Percentiles rank a stretch among this genome's conserved stretches.
phyloP scores from a whole-genome alignment of 352 stramenopile genomes.

The Peronospora belbahrii region DNA sequence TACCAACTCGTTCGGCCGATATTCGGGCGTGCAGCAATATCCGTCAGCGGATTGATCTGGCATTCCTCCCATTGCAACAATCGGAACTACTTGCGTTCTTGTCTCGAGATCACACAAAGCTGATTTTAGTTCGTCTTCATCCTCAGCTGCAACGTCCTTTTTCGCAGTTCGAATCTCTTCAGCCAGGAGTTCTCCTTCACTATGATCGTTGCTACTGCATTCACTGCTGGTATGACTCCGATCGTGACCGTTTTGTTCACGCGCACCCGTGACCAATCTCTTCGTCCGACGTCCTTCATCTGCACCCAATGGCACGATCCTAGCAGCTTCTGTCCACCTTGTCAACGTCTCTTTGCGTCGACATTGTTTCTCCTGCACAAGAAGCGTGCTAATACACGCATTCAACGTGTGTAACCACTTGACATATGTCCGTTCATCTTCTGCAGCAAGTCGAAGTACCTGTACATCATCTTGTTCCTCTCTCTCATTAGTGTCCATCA shows the following conservation, averaged over 20 bases:
- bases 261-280: slow-evolving; percentile 11
- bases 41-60: neutral
- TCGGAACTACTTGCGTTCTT: slow-evolving; percentile 2
- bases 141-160: slow-evolving; percentile 15
- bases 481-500: slow-evolving; percentile 5
- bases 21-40: slow-evolving; percentile 21
- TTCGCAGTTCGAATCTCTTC: slow-evolving; percentile 29
- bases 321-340: slow-evolving; percentile 21
- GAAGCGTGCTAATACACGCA: slow-evolving; percentile 38
- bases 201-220: slow-evolving; percentile 26
- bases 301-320: slow-evolving; percentile 22
- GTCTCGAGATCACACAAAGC: slow-evolving; percentile 4
- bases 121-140: slow-evolving; percentile 15
- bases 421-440: slow-evolving; percentile 25
- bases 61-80: slow-evolving; percentile 8
- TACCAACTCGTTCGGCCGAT: slow-evolving; percentile 14
- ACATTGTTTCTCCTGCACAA: slow-evolving; percentile 31
- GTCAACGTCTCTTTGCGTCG: slow-evolving; percentile 13
- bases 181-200: slow-evolving; percentile 19
- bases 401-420: slow-evolving; percentile 44
- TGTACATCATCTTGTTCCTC: slow-evolving; percentile 6
- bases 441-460: slow-evolving; percentile 35
- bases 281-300: slow-evolving; percentile 29
- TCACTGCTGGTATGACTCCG: slow-evolving; percentile 34
- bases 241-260: slow-evolving; percentile 17